Conservation (phyloP, 129 eudicot genomes). For the Dittrichia graveolens region DNA sequence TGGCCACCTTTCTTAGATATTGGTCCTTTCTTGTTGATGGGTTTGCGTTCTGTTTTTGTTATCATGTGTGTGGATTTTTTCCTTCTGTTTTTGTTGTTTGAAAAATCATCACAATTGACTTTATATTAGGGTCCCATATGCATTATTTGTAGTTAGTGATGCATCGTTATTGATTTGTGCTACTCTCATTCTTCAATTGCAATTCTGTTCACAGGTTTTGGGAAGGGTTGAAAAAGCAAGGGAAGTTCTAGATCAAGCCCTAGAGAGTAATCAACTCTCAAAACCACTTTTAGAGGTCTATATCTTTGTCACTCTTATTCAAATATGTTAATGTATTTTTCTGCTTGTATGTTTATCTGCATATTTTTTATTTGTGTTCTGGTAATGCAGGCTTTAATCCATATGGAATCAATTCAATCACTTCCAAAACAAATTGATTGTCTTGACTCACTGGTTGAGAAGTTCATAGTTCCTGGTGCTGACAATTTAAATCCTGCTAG, state of each 20-base stretch:
- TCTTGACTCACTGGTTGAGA: conserved; percentile 77
- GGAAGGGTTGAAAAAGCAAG: conserved; percentile 85
- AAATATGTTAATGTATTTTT: background rate
- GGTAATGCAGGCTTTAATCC: conserved; percentile 74
- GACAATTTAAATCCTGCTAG: conserved; percentile 63
- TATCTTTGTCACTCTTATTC: conserved; percentile 17
- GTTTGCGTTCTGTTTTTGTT: background rate
- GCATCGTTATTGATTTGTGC: background rate
- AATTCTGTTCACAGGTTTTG: conserved; percentile 51
- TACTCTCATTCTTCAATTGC: background rate
- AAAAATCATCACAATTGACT: background rate
- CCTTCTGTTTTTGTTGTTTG: background rate
- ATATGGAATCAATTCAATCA: conserved; percentile 80
- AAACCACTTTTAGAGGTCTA: conserved; percentile 94
- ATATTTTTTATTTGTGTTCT: conserved; percentile 22
- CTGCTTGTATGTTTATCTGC: background rate
- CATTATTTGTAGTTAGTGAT: background rate
- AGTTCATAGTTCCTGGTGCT: conserved; percentile 61
- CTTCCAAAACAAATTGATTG: conserved; percentile 73
- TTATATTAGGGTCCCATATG: background rate
- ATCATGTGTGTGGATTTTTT: background rate
- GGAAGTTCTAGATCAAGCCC: conserved; percentile 79
- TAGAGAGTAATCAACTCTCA: conserved; percentile 69
- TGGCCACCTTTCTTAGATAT: background rate
- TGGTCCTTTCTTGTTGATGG: background rate